A percentile compares a stretch with the other conserved stretches of the same genome.
phyloP scores from a whole-genome alignment of 2,329 filamentous ascomycete genomes.

The Neopestalotiopsis rosae region DNA sequence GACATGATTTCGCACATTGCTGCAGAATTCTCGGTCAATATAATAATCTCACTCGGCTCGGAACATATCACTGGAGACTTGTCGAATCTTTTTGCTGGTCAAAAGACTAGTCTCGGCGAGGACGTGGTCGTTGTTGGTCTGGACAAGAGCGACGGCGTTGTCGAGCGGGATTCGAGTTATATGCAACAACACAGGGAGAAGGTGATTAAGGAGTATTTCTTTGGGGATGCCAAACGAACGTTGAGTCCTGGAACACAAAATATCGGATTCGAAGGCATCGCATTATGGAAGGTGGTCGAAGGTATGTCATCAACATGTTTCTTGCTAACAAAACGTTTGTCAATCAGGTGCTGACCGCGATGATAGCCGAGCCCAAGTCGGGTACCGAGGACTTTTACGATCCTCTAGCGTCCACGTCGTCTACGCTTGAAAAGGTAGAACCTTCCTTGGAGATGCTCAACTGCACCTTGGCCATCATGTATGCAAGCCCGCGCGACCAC shows the following conservation, averaged over 20 bases:
- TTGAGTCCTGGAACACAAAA: constrained; percentile 88
- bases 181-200: constrained; percentile 77
- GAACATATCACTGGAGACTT: constrained; percentile 78
- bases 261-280: constrained; percentile 76
- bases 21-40: constrained; percentile 69
- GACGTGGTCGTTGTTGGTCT: constrained; percentile 77
- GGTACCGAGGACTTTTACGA: constrained; percentile 35
- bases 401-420: constrained; percentile 11
- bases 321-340: neutral
- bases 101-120: constrained; percentile 66
- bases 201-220: constrained; percentile 91
- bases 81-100: constrained; percentile 66
- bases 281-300: constrained; percentile 73
- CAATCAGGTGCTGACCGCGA: neutral
- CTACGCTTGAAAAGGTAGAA: constrained; percentile 63
- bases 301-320: constrained; percentile 46
- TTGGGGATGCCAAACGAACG: constrained; percentile 77
- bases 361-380: constrained; percentile 15
- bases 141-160: constrained; percentile 85
- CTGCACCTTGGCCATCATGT: constrained; percentile 83
- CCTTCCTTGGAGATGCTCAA: constrained; percentile 76
- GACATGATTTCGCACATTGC: constrained; percentile 82
- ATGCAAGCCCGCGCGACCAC: constrained; percentile 72
- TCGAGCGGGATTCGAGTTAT: constrained; percentile 75
- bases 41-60: constrained; percentile 83